These are phyloP conservation scores for Aspergillus oerlinghausenensis DNA, from an alignment of 2,329 filamentous ascomycete genomes.

Conservation along the genomic window DNA sequence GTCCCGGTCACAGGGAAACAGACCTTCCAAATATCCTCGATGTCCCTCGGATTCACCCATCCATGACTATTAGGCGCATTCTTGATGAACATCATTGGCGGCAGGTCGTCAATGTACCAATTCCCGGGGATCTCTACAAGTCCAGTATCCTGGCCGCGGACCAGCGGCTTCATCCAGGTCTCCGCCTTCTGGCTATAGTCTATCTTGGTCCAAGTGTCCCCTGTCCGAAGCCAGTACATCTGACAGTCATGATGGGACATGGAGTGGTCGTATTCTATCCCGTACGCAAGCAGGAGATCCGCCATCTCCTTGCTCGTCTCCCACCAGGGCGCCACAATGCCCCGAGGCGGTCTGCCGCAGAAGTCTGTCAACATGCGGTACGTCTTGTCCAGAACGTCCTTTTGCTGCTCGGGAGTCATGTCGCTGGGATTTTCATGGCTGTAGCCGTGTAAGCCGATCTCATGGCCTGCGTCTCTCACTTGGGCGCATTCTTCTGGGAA, in stretches of 20 bases:
- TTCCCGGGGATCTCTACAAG: conserved; percentile 43
- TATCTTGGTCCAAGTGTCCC: conserved; percentile 44
- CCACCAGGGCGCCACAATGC: conserved; percentile 73
- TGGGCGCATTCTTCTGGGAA: conserved; percentile 62
- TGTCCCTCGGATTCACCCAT: conserved; percentile 55
- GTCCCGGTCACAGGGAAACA: background rate
- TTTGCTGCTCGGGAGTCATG: conserved; percentile 71
- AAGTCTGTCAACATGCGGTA: conserved; percentile 70
- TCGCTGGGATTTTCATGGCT: conserved; percentile 68
- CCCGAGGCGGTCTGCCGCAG: conserved; percentile 67
- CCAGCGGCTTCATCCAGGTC: conserved; percentile 46
- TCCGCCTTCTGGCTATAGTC: conserved; percentile 40
- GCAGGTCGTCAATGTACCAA: conserved; percentile 44
- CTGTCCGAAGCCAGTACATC: conserved; percentile 42
- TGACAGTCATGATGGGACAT: conserved; percentile 44
- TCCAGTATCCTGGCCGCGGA: conserved; percentile 41
- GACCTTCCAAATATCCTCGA: conserved; percentile 55
- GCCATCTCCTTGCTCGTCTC: conserved; percentile 65
- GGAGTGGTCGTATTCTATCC: conserved; percentile 43
- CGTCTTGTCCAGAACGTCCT: conserved; percentile 71
- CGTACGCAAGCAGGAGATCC: conserved; percentile 40
- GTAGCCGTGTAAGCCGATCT: conserved; percentile 67
- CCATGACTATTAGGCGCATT: conserved; percentile 50
- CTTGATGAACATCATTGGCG: conserved; percentile 46
- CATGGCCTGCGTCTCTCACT: conserved; percentile 61